phyloP scores from a whole-genome alignment of 495 filamentous ascomycete species.

The Annulohypoxylon bovei region DNA sequence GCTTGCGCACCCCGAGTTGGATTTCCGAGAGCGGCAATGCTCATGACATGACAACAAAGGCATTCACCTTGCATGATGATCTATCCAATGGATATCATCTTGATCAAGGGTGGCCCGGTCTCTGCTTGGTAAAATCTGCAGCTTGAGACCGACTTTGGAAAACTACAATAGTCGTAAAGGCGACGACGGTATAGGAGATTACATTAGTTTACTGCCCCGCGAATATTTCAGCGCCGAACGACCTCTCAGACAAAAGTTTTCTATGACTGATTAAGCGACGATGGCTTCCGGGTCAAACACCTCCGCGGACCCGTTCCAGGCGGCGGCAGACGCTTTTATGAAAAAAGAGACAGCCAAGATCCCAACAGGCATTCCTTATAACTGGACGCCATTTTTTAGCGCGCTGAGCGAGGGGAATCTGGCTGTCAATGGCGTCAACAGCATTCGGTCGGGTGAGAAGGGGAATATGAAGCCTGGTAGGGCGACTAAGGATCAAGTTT shows the following conservation, averaged over 20 bases:
- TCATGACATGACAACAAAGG: slow-evolving; percentile 9
- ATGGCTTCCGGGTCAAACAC: neutral
- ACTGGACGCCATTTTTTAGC: slow-evolving; percentile 26
- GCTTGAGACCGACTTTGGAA: neutral
- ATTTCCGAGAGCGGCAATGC: slow-evolving; percentile 14
- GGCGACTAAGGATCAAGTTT: too few relatives aligned
- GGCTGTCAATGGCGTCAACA: neutral
- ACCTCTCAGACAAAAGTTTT: neutral
- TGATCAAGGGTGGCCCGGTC: neutral
- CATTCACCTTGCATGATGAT: neutral
- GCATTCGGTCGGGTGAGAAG: neutral
- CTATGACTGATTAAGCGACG: neutral
- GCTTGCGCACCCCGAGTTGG: neutral
- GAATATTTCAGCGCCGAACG: too few relatives aligned
- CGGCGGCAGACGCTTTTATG: neutral
- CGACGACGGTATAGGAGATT: neutral
- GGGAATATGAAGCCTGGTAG: neutral
- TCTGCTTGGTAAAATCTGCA: neutral
- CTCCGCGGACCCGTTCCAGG: neutral
- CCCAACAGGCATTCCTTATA: too few relatives aligned
- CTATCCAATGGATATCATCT: neutral
- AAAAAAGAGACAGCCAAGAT: too few relatives aligned
- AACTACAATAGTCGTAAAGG: neutral
- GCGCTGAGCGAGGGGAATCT: slow-evolving; percentile 28
- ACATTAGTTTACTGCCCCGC: neutral